Percentiles rank a stretch among this genome's conserved stretches.
phyloP scores from a whole-genome alignment of 2,329 filamentous ascomycete genomes.

The Trichoderma atroviride region DNA sequence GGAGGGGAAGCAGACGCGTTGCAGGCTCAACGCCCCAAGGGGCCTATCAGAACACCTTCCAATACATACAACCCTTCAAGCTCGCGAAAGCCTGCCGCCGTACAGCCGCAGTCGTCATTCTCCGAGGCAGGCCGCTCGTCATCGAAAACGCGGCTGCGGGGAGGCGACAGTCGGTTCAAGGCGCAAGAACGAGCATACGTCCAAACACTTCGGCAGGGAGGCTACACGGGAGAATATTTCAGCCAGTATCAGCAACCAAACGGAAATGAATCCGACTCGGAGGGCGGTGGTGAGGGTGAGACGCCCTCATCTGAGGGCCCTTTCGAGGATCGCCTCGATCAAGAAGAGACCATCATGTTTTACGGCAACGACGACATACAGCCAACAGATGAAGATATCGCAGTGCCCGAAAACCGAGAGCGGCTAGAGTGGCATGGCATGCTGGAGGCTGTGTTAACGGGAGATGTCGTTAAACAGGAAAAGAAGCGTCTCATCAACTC shows the following conservation, averaged over 20 bases:
- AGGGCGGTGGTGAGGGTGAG: slow-evolving; percentile 63
- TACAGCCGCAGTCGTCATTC: slow-evolving; percentile 48
- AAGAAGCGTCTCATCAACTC: slow-evolving; percentile 92
- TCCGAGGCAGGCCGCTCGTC: slow-evolving; percentile 51
- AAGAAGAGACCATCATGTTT: slow-evolving; percentile 90
- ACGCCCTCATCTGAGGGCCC: slow-evolving; percentile 83
- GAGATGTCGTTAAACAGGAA: slow-evolving; percentile 96
- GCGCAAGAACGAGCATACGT: slow-evolving; percentile 91
- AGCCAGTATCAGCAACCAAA: slow-evolving; percentile 65
- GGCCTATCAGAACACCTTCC: slow-evolving; percentile 72
- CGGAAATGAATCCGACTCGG: slow-evolving; percentile 79
- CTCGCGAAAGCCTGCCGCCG: slow-evolving; percentile 51
- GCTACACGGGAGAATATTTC: slow-evolving; percentile 67
- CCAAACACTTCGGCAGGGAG: slow-evolving; percentile 79
- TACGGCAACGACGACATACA: slow-evolving; percentile 88
- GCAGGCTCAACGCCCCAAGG: slow-evolving; percentile 67
- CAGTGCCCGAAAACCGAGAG: slow-evolving; percentile 85
- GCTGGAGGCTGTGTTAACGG: slow-evolving; percentile 91
- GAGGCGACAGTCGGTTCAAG: slow-evolving; percentile 49
- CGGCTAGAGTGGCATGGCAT: slow-evolving; percentile 97
- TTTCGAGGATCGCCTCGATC: slow-evolving; percentile 85
- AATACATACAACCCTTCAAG: slow-evolving; percentile 76
- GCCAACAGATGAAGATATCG: slow-evolving; percentile 85
- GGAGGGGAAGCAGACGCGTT: slow-evolving; percentile 24
- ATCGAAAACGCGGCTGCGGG: slow-evolving; percentile 54